Conservation (phyloP, 179 eudicot genomes). For the Spergularia azorica region DNA sequence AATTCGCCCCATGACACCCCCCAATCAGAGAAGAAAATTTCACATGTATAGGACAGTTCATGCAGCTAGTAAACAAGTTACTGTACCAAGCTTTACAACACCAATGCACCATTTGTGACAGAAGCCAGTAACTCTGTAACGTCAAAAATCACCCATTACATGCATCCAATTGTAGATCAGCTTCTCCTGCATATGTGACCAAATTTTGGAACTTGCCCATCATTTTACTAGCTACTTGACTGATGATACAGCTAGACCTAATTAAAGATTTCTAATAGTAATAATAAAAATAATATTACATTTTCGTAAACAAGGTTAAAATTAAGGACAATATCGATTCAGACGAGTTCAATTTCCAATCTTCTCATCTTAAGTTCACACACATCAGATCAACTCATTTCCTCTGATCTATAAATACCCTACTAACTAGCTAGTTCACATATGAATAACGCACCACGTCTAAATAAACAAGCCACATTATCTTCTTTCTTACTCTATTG, state of each 20-base stretch:
- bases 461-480: not conserved
- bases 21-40: not conserved
- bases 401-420: constrained; percentile 8
- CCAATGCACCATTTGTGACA: not conserved
- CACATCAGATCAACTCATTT: not conserved
- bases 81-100: not conserved
- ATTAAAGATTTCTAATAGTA: not conserved
- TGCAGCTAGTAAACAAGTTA: constrained; percentile 7
- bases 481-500: not conserved
- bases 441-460: not conserved
- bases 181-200: not conserved
- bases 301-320: too few species aligned
- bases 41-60: constrained; percentile 15
- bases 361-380: too few species aligned
- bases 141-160: constrained; percentile 21
- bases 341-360: too few species aligned
- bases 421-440: not conserved
- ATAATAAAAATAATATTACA: not conserved
- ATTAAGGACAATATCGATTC: too few species aligned
- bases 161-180: constrained; percentile 25
- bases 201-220: not conserved
- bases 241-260: not conserved
- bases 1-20: not conserved
- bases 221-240: not conserved
- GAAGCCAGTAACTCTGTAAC: not conserved